Percentiles rank a stretch among this genome's conserved stretches.
phyloP scores from a whole-genome alignment of 2,329 filamentous ascomycete species.

The Penicillium glabrum region DNA sequence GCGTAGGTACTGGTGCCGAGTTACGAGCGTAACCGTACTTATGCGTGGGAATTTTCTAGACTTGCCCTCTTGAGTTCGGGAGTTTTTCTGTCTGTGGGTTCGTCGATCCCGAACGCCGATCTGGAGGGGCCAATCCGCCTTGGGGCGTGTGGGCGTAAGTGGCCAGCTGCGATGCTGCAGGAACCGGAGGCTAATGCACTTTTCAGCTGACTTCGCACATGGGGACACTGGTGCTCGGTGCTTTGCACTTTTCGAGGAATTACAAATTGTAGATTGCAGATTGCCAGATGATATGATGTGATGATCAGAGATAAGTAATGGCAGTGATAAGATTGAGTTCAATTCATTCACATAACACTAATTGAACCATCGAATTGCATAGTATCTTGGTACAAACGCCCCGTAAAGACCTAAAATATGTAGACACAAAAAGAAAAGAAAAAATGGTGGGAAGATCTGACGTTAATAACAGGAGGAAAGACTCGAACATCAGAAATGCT shows the following conservation, averaged over 20 bases:
- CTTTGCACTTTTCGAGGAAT: background rate
- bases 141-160: constrained; percentile 8
- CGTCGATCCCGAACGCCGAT: constrained; percentile 21
- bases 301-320: background rate
- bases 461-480: background rate
- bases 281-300: background rate
- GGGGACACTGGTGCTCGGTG: background rate
- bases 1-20: background rate
- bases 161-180: constrained; percentile 26
- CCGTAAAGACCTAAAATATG: constrained; percentile 15
- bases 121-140: constrained; percentile 11
- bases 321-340: background rate
- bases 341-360: background rate
- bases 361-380: constrained; percentile 14
- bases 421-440: background rate
- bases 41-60: background rate
- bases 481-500: background rate
- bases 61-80: background rate
- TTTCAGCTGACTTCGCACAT: constrained; percentile 24
- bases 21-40: background rate
- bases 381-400: constrained; percentile 26
- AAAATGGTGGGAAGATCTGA: background rate
- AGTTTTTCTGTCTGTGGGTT: constrained; percentile 4
- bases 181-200: constrained; percentile 32
- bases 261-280: background rate